Evolutionary conservation across 495 filamentous ascomycete genomes (phyloP).

Genomic region (Podospora conica): DNA sequence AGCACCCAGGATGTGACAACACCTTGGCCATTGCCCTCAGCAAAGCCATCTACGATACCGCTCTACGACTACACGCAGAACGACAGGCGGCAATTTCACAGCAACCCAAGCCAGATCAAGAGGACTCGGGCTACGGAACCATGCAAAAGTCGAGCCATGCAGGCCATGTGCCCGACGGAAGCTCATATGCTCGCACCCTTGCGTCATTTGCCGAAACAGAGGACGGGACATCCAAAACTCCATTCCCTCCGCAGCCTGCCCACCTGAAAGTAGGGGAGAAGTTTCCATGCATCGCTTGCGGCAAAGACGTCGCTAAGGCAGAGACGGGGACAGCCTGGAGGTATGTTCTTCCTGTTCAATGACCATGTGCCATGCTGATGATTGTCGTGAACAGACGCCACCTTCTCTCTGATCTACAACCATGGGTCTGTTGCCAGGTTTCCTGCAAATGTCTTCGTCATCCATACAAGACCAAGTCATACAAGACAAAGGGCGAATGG

Average conservation of each 20-base stretch:
- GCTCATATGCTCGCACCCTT: conserved; percentile 4
- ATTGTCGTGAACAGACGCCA: background rate
- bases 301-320: background rate
- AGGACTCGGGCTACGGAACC: conserved; percentile 7
- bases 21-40: background rate
- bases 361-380: background rate
- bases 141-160: background rate
- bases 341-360: background rate
- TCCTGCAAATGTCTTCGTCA: conserved; percentile 1
- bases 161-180: background rate
- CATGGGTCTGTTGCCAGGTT: conserved; percentile 5
- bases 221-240: conserved; percentile 1
- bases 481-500: conserved; percentile 3
- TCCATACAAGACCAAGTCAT: conserved; percentile 1
- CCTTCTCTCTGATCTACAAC: background rate
- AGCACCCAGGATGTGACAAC: conserved; percentile 1
- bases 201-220: background rate
- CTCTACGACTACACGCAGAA: background rate
- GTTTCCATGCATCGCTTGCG: conserved; percentile 5
- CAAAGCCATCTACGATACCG: conserved; percentile 7
- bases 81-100: background rate
- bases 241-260: conserved; percentile 4
- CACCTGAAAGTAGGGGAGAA: background rate
- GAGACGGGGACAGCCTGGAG: background rate
- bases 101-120: background rate